Evolutionary conservation across 305 asterid species (phyloP).

Genomic region (Fraxinus sp.): DNA sequence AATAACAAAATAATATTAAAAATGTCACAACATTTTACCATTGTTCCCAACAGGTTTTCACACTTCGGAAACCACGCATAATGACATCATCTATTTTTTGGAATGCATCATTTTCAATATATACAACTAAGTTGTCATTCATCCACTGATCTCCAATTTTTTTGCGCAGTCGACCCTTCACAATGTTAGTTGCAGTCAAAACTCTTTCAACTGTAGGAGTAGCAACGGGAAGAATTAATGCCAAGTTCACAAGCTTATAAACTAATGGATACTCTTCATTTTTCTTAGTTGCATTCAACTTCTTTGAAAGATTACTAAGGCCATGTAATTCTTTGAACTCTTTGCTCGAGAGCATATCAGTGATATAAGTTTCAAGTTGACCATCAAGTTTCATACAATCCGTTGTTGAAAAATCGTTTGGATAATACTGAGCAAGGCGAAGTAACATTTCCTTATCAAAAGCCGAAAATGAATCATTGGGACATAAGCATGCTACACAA

Average conservation of each 20-base stretch:
- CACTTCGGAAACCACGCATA: not conserved
- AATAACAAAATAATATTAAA: too few species aligned
- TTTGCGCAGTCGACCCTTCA: not conserved
- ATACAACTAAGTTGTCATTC: not conserved
- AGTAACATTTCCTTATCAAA: conserved; percentile 18
- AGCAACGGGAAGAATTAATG: not conserved
- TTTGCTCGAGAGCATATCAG: not conserved
- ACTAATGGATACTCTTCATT: not conserved
- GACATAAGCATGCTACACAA: not conserved
- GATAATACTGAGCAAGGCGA: conserved; percentile 11
- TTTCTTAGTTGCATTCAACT: not conserved
- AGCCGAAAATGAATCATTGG: not conserved
- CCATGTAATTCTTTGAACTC: not conserved
- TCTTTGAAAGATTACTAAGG: not conserved
- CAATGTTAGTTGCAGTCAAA: not conserved
- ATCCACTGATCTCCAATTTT: not conserved
- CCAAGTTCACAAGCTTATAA: not conserved
- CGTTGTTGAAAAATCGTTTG: not conserved
- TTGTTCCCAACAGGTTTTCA: not conserved
- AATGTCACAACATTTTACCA: not conserved
- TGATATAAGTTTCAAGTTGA: not conserved
- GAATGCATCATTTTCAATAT: not conserved
- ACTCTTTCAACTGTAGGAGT: not conserved
- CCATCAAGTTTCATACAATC: not conserved
- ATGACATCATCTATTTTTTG: not conserved